Conservation (phyloP, 345 rosid species). For the thale cress (Arabidopsis thaliana) region DNA sequence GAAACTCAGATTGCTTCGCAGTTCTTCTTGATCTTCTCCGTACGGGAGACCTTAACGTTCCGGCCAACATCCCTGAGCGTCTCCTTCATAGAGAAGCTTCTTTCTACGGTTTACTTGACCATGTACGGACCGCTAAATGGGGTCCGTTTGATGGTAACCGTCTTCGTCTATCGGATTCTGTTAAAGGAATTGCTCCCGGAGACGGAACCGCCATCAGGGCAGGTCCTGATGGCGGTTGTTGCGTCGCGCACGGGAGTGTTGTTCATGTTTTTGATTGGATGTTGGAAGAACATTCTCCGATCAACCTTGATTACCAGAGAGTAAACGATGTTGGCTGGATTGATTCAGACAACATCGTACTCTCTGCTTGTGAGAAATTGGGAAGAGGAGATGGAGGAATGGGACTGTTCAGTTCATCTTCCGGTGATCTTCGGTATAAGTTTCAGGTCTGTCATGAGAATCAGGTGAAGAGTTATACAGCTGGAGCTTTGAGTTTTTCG, state of each 20-base stretch:
- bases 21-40: slow-evolving; percentile 97
- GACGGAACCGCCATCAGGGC: slow-evolving; percentile 97
- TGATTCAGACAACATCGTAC: slow-evolving; percentile 60
- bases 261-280: slow-evolving; percentile 93
- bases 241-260: slow-evolving; percentile 91
- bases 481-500: slow-evolving; percentile 79
- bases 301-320: slow-evolving; percentile 86
- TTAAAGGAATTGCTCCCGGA: slow-evolving; percentile 88
- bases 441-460: slow-evolving; percentile 77
- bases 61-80: slow-evolving; percentile 67
- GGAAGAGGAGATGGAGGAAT: slow-evolving; percentile 95
- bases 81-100: slow-evolving; percentile 80
- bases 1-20: slow-evolving; percentile 90
- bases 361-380: slow-evolving; percentile 78
- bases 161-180: slow-evolving; percentile 58
- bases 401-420: slow-evolving; percentile 79
- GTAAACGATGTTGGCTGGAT: slow-evolving; percentile 92
- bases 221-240: slow-evolving; percentile 91
- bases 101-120: slow-evolving; percentile 82
- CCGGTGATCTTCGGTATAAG: slow-evolving; percentile 76
- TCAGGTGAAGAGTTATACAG: slow-evolving; percentile 79
- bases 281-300: slow-evolving; percentile 78
- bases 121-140: slow-evolving; percentile 80
- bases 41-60: slow-evolving; percentile 86
- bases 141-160: slow-evolving; percentile 86